These are phyloP conservation scores for Pseudonectria buxi DNA, from an alignment of 2,329 filamentous ascomycete genomes.

Conservation along the genomic window DNA sequence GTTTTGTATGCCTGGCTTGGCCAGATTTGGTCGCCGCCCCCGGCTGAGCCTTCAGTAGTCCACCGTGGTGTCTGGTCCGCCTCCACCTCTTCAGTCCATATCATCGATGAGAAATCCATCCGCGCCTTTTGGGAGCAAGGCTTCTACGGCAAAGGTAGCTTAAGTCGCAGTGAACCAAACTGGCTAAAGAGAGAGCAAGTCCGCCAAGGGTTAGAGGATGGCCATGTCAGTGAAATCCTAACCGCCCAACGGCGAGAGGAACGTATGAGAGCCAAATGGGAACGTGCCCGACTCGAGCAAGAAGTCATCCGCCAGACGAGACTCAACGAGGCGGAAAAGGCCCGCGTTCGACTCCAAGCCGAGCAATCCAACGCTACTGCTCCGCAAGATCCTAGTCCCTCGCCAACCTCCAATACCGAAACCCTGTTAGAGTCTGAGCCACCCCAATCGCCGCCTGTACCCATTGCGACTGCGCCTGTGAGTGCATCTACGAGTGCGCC, in stretches of 20 bases:
- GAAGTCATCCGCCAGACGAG: conserved; percentile 71
- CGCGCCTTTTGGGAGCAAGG: conserved; percentile 90
- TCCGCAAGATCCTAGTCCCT: no score
- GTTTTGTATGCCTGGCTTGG: conserved; percentile 70
- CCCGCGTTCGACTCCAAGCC: conserved; percentile 10
- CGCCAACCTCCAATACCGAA: no score
- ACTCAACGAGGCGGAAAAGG: conserved; percentile 36
- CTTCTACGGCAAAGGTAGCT: conserved; percentile 90
- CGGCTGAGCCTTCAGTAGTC: conserved; percentile 55
- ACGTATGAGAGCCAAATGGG: conserved; percentile 78
- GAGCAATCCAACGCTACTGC: conserved; percentile 1
- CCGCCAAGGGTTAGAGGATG: conserved; percentile 55
- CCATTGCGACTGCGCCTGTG: conserved; percentile 1
- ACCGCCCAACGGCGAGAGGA: conserved; percentile 74
- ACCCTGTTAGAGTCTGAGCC: background rate
- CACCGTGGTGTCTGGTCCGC: conserved; percentile 76
- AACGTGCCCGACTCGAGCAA: conserved; percentile 80
- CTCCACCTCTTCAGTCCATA: conserved; percentile 74
- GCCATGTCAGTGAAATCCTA: conserved; percentile 71
- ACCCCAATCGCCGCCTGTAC: no score
- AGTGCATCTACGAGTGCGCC: no score
- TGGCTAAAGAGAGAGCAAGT: conserved; percentile 83
- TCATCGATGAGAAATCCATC: conserved; percentile 69
- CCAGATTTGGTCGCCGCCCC: conserved; percentile 62
- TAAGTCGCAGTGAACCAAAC: conserved; percentile 90